Percentiles rank a stretch among this genome's conserved stretches.
These are phyloP conservation scores for Magnolia officinalis DNA, from an alignment of 164 flowering plant genomes.

Conservation along the genomic window DNA sequence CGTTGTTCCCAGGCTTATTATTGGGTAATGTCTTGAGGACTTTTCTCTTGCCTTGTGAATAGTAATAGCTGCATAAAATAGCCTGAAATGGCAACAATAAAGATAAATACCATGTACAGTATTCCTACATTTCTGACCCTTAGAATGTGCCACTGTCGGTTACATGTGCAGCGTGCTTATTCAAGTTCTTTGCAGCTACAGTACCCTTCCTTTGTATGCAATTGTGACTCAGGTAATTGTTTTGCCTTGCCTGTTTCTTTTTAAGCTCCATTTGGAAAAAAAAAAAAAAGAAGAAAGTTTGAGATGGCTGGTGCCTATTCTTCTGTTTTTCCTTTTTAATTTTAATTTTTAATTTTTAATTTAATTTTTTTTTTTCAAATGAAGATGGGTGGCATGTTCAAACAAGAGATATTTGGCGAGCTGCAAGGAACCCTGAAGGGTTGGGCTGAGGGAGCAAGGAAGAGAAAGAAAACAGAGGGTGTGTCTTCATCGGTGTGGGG, in stretches of 20 bases:
- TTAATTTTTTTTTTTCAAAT: constrained; percentile 3
- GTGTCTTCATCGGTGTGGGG: neutral
- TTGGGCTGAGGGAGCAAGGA: constrained; percentile 17
- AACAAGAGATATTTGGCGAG: constrained; percentile 62
- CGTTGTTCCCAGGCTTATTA: constrained; percentile 71
- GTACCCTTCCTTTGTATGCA: constrained; percentile 91
- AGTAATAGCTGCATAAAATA: neutral
- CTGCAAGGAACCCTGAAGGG: constrained; percentile 29
- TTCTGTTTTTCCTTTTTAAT: neutral
- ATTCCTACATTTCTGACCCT: neutral
- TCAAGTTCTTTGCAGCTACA: constrained; percentile 89
- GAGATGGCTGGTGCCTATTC: neutral
- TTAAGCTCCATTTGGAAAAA: neutral
- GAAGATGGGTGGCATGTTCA: constrained; percentile 86
- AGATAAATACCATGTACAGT: neutral
- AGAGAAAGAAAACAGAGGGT: neutral
- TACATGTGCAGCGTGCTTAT: constrained; percentile 49
- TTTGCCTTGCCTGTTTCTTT: neutral
- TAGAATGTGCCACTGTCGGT: neutral
- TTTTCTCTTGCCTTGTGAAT: neutral
- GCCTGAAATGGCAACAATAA: neutral
- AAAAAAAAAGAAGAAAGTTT: neutral
- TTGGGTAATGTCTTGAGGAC: constrained; percentile 59
- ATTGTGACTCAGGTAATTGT: constrained; percentile 82
- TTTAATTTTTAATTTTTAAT: no score